Percentiles rank a stretch among this genome's conserved stretches.
phyloP scores from a whole-genome alignment of 495 filamentous ascomycete genomes.

The Glarea lozoyensis region DNA sequence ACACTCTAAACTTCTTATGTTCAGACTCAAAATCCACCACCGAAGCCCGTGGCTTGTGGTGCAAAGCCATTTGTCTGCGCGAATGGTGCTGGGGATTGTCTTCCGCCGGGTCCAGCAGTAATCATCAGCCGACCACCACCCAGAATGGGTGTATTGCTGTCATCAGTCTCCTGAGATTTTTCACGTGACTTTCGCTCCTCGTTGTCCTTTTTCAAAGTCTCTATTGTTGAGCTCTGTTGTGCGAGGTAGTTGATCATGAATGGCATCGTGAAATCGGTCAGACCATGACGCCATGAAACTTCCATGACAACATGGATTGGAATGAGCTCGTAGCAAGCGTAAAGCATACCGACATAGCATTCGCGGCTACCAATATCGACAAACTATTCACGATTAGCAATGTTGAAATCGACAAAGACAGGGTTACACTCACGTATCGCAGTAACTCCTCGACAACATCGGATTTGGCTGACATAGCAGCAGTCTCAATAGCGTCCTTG shows the following conservation, averaged over 20 bases:
- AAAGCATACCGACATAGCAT: constrained; percentile 98
- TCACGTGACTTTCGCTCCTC: constrained; percentile 92
- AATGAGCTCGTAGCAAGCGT: constrained; percentile 97
- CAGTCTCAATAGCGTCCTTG: constrained; percentile 98
- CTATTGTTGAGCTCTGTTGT: constrained; percentile 81
- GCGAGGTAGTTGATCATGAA: constrained; percentile 98
- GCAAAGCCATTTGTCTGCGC: constrained; percentile 72
- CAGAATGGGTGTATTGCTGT: constrained; percentile 90
- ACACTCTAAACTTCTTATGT: constrained; percentile 1
- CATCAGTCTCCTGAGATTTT: constrained; percentile 74
- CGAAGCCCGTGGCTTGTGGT: constrained; percentile 70
- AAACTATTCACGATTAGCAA: constrained; percentile 56
- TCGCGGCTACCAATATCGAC: constrained; percentile 98
- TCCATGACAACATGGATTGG: constrained; percentile 87
- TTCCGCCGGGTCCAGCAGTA: constrained; percentile 68
- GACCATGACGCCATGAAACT: constrained; percentile 91
- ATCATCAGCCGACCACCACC: constrained; percentile 91
- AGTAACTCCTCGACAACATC: constrained; percentile 94
- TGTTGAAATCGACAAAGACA: constrained; percentile 3
- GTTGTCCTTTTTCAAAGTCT: constrained; percentile 85
- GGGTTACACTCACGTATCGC: constrained; percentile 73
- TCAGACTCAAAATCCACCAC: constrained; percentile 39
- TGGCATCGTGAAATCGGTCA: constrained; percentile 97
- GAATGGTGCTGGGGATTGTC: constrained; percentile 51
- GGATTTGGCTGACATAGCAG: constrained; percentile 84